phyloP scores from a whole-genome alignment of 192 early-diverging fungal species.

The Pilaira anomala region DNA sequence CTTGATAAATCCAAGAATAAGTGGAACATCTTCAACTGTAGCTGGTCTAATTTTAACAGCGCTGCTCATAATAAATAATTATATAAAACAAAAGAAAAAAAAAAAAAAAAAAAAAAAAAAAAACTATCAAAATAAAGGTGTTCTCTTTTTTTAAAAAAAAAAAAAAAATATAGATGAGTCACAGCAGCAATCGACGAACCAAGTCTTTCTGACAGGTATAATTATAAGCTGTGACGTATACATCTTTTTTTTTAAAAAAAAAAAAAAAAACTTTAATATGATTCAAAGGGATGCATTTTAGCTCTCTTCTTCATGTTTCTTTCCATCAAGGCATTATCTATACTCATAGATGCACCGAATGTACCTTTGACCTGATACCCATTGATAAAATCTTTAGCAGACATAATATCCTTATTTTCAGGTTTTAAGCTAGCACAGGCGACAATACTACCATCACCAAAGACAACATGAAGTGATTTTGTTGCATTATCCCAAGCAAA shows the following conservation, averaged over 20 bases:
- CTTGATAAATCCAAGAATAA: conserved; percentile 69
- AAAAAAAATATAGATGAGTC: too few relatives aligned
- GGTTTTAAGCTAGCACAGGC: conserved; percentile 50
- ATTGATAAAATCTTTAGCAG: conserved; percentile 65
- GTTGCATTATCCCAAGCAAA: conserved; percentile 32
- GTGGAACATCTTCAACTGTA: conserved; percentile 52
- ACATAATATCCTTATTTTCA: conserved; percentile 55
- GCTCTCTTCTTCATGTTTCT: neutral
- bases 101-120: conserved; percentile 9
- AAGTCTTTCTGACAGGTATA: too few relatives aligned
- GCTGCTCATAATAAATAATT: neutral
- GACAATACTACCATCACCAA: conserved; percentile 51
- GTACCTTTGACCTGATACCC: conserved; percentile 46
- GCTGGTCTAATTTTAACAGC: conserved; percentile 48
- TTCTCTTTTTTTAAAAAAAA: too few relatives aligned
- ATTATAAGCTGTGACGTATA: too few relatives aligned
- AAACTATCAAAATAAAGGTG: too few relatives aligned
- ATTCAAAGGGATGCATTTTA: neutral
- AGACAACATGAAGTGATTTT: conserved; percentile 46
- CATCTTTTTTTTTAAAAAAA: too few relatives aligned
- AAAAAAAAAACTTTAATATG: too few relatives aligned
- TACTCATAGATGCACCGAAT: neutral
- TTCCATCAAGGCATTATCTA: neutral
- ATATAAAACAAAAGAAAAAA: conserved; percentile 8
- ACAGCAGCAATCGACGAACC: too few relatives aligned